These are phyloP conservation scores for Naganishia liquefaciens DNA, from an alignment of 1,284 basidiomycete genomes.

Conservation along the genomic window DNA sequence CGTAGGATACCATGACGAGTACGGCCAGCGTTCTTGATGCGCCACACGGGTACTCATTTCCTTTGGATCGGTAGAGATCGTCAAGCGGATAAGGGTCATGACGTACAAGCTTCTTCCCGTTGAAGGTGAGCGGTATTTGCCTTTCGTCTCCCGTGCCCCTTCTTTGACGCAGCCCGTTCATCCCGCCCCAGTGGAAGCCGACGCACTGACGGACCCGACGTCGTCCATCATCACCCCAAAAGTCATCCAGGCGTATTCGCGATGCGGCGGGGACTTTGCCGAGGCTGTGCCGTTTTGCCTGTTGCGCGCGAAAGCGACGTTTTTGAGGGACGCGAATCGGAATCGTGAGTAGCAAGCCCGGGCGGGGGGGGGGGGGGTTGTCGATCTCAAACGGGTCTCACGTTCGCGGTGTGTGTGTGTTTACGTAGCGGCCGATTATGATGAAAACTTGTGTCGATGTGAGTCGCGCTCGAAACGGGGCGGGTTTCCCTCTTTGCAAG, in stretches of 20 bases:
- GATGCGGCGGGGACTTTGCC: conserved; percentile 62
- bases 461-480: too few relatives aligned
- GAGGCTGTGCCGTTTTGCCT: conserved; percentile 64
- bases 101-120: conserved; percentile 76
- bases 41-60: background rate
- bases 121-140: conserved; percentile 52
- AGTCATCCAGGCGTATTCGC: conserved; percentile 55
- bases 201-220: conserved; percentile 49
- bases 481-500: too few relatives aligned
- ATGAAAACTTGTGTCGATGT: conserved; percentile 79
- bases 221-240: conserved; percentile 53
- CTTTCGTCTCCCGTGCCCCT: background rate
- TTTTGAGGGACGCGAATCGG: conserved; percentile 59
- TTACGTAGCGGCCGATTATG: conserved; percentile 66
- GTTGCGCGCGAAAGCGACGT: conserved; percentile 74
- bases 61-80: conserved; percentile 55
- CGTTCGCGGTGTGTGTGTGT: too few relatives aligned
- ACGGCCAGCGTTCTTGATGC: background rate
- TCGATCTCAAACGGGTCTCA: background rate
- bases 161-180: conserved; percentile 8
- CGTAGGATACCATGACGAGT: conserved; percentile 24
- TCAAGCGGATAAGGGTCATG: conserved; percentile 75
- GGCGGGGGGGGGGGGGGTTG: background rate
- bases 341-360: conserved; percentile 37
- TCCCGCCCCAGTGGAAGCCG: conserved; percentile 42